Conservation (phyloP, 1,284 basidiomycete species). For the Chalciporus sp. region DNA sequence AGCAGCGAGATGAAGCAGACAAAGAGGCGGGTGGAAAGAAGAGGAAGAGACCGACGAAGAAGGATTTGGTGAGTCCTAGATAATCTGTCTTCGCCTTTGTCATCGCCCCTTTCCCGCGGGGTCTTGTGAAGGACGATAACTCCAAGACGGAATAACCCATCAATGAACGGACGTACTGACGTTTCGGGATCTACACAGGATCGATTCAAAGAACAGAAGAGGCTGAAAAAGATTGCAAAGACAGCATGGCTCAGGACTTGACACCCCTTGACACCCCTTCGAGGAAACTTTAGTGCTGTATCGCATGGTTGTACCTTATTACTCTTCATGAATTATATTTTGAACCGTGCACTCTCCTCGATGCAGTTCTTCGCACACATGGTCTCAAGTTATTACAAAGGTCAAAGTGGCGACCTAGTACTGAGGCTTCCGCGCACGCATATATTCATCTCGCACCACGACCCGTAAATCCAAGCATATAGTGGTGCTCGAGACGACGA, state of each 20-base stretch:
- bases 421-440: too few species aligned
- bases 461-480: too few species aligned
- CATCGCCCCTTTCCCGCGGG: constrained; percentile 19
- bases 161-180: constrained; percentile 29
- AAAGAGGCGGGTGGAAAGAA: constrained; percentile 64
- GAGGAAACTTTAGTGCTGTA: background rate
- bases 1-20: constrained; percentile 56
- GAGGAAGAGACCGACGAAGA: constrained; percentile 78
- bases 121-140: constrained; percentile 21
- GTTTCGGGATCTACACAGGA: constrained; percentile 53
- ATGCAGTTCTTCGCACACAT: background rate
- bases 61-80: constrained; percentile 68
- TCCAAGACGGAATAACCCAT: constrained; percentile 21
- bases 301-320: constrained; percentile 11
- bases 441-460: too few species aligned
- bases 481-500: too few species aligned
- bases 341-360: background rate
- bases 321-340: constrained; percentile 3
- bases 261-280: background rate
- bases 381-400: too few species aligned
- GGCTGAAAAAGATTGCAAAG: constrained; percentile 80
- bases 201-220: constrained; percentile 85
- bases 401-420: too few species aligned
- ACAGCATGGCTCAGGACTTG: constrained; percentile 85
- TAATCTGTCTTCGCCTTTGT: constrained; percentile 6